Conservation (phyloP, 257 asterid genomes). For the Solanum arcanum region DNA sequence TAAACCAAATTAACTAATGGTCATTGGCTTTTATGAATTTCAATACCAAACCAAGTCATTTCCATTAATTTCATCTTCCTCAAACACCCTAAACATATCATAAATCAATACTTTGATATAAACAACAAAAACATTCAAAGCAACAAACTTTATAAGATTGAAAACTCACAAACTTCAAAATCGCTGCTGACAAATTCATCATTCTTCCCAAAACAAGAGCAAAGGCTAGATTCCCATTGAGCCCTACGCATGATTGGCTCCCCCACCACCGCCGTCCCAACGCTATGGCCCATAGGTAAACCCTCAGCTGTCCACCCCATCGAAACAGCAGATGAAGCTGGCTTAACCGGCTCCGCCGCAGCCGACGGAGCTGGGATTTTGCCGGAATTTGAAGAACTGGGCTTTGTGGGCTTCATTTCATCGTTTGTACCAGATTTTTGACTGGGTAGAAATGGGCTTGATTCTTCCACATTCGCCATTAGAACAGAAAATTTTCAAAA, state of each 20-base stretch:
- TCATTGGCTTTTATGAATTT: background rate
- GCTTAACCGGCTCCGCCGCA: background rate
- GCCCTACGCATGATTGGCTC: conserved; percentile 18
- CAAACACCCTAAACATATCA: background rate
- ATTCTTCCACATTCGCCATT: conserved; percentile 28
- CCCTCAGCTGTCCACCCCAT: conserved; percentile 41
- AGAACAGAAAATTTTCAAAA: background rate
- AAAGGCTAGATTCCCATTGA: conserved; percentile 44
- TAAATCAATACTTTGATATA: too few relatives aligned
- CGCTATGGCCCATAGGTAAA: conserved; percentile 9
- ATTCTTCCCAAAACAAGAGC: conserved; percentile 40
- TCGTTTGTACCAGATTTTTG: conserved; percentile 10
- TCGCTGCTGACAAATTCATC: conserved; percentile 58
- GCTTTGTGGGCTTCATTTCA: conserved; percentile 12
- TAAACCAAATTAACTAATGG: background rate
- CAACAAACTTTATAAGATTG: background rate
- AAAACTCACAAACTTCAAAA: conserved; percentile 54
- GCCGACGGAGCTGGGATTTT: conserved; percentile 14
- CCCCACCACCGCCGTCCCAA: conserved; percentile 3
- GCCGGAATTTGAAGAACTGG: background rate
- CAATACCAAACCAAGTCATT: background rate
- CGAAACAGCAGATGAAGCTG: conserved; percentile 10
- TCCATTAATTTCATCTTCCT: background rate
- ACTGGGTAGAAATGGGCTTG: conserved; percentile 18
- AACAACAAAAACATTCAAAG: background rate